phyloP scores from a whole-genome alignment of 805 yeast species.

The Pichia nakasei region DNA sequence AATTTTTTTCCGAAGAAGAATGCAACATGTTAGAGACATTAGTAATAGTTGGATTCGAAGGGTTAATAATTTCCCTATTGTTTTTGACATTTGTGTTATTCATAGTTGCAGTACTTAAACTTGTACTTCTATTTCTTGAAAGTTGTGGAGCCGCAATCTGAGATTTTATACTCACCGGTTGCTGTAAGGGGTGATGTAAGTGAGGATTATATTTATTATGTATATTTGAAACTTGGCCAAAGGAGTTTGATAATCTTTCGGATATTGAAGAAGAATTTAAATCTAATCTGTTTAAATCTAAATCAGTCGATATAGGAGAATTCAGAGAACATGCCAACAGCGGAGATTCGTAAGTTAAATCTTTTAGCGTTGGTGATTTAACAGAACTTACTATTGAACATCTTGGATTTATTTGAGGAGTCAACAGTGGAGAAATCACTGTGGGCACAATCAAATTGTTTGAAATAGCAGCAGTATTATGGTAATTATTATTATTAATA shows the following conservation, averaged over 20 bases:
- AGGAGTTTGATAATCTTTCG: conserved; percentile 1
- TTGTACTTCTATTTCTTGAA: neutral
- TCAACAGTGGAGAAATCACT: conserved; percentile 24
- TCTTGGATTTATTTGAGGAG: conserved; percentile 20
- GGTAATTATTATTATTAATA: too few species aligned
- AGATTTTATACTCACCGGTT: neutral
- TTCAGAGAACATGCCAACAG: conserved; percentile 17
- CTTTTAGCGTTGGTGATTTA: conserved; percentile 19
- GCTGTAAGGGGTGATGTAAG: neutral
- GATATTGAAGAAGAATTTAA: conserved; percentile 15
- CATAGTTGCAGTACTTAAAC: neutral
- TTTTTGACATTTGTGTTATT: too few species aligned
- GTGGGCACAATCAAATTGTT: conserved; percentile 3
- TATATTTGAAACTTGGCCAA: neutral
- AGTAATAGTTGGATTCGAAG: conserved; percentile 14
- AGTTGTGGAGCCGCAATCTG: neutral
- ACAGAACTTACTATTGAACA: conserved; percentile 8
- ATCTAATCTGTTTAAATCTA: conserved; percentile 25
- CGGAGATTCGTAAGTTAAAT: conserved; percentile 26
- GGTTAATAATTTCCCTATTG: too few species aligned
- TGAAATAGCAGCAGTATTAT: neutral
- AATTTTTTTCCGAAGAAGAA: conserved; percentile 24
- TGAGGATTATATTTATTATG: neutral
- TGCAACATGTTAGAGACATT: conserved; percentile 22
- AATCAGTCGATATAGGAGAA: conserved; percentile 13